These are phyloP conservation scores for Calonectria hongkongensis DNA, from an alignment of 2,329 filamentous ascomycete genomes.

Conservation along the genomic window DNA sequence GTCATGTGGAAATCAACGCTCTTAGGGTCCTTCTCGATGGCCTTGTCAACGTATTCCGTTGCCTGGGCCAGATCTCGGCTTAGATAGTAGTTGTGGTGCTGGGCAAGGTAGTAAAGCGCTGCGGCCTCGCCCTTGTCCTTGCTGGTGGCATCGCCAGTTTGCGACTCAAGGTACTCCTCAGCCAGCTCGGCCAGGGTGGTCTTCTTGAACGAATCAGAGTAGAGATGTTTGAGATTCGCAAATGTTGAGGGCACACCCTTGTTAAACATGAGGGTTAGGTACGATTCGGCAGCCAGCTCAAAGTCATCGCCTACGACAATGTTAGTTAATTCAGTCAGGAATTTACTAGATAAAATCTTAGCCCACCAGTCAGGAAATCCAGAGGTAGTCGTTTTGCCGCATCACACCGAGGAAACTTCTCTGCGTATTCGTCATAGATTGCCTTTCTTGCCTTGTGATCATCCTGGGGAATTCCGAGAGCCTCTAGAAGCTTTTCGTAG, in stretches of 20 bases:
- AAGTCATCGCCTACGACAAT: constrained; percentile 82
- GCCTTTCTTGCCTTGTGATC: constrained; percentile 80
- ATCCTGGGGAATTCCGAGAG: constrained; percentile 75
- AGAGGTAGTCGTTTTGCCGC: constrained; percentile 90
- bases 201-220: constrained; percentile 85
- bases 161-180: constrained; percentile 82
- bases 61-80: constrained; percentile 91
- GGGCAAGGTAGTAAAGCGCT: constrained; percentile 93
- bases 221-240: constrained; percentile 96
- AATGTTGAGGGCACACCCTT: constrained; percentile 98
- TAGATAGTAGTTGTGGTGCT: constrained; percentile 95
- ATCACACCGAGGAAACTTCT: constrained; percentile 88
- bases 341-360: background rate
- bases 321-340: constrained; percentile 45
- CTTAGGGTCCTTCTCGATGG: constrained; percentile 85
- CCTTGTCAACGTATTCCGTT: constrained; percentile 86
- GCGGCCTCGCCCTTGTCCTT: constrained; percentile 82
- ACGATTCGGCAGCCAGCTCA: constrained; percentile 83
- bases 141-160: constrained; percentile 68
- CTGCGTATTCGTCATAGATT: constrained; percentile 85
- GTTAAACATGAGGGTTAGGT: constrained; percentile 88
- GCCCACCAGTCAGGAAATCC: constrained; percentile 86
- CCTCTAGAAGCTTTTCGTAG: constrained; percentile 85
- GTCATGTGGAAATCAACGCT: constrained; percentile 96
- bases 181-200: constrained; percentile 84